These are phyloP conservation scores for Cryptococcus hybrid DNA, from an alignment of 1,284 basidiomycete genomes.

Conservation along the genomic window DNA sequence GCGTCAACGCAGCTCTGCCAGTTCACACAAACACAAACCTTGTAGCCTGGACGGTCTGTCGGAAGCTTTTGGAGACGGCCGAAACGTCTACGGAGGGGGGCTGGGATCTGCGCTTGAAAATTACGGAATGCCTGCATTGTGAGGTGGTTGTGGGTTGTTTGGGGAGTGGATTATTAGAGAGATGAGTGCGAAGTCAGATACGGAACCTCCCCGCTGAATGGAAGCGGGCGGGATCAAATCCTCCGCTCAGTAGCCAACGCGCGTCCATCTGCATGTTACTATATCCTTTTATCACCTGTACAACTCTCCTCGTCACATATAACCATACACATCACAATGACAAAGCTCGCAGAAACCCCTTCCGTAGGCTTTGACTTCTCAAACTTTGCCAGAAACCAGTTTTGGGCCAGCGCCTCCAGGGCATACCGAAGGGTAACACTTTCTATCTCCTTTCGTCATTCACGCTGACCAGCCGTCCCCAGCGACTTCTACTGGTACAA, in stretches of 20 bases:
- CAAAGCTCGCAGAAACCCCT: slow-evolving; percentile 24
- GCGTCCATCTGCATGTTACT: neutral
- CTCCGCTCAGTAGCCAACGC: neutral
- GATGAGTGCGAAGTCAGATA: neutral
- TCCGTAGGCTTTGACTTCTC: slow-evolving; percentile 68
- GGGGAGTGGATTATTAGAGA: neutral
- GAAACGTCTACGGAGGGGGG: slow-evolving; percentile 48
- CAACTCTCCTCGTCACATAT: neutral
- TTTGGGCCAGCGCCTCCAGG: slow-evolving; percentile 52
- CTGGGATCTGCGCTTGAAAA: slow-evolving; percentile 40
- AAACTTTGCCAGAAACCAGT: slow-evolving; percentile 72
- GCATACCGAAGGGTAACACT: slow-evolving; percentile 51
- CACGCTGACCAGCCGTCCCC: no score
- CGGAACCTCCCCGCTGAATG: neutral
- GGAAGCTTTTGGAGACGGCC: slow-evolving; percentile 71
- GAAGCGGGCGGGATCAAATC: neutral
- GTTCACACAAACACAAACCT: slow-evolving; percentile 45
- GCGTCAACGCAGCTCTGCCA: neutral
- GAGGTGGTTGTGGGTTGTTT: neutral
- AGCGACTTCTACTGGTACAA: slow-evolving; percentile 94
- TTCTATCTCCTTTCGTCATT: neutral
- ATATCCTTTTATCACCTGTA: neutral
- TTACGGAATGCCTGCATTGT: slow-evolving; percentile 48
- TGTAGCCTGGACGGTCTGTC: slow-evolving; percentile 83
- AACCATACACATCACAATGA: slow-evolving; percentile 22